phyloP scores from a whole-genome alignment of 495 filamentous ascomycete genomes.

The Immersiella caudata region DNA sequence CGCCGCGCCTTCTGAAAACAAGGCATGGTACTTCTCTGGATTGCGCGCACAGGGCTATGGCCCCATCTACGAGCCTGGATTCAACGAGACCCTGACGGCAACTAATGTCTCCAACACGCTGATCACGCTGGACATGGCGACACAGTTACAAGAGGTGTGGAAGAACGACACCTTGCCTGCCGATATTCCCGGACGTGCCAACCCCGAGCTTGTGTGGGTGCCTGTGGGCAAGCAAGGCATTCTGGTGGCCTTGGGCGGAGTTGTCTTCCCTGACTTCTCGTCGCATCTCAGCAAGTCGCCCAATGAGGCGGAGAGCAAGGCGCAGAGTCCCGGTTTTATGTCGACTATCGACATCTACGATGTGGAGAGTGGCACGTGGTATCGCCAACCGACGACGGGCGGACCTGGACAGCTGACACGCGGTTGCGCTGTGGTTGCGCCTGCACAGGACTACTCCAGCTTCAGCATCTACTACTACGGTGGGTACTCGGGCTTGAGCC shows the following conservation, averaged over 20 bases:
- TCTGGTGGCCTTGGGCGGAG: slow-evolving; percentile 70
- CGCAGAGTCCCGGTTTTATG: slow-evolving; percentile 63
- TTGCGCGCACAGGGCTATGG: slow-evolving; percentile 53
- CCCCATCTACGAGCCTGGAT: slow-evolving; percentile 41
- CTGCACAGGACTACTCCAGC: slow-evolving; percentile 62
- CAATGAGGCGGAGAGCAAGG: slow-evolving; percentile 47
- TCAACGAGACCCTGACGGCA: slow-evolving; percentile 40
- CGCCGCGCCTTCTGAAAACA: slow-evolving; percentile 70
- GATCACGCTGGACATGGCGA: slow-evolving; percentile 63
- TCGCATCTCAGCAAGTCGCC: slow-evolving; percentile 29
- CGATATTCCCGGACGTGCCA: slow-evolving; percentile 57
- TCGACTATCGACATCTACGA: slow-evolving; percentile 70
- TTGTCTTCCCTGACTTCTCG: slow-evolving; percentile 53
- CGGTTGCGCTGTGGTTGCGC: slow-evolving; percentile 68
- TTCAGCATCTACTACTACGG: slow-evolving; percentile 79
- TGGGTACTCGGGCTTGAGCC: slow-evolving; percentile 59
- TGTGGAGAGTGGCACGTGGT: slow-evolving; percentile 59
- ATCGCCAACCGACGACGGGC: slow-evolving; percentile 62
- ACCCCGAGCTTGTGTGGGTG: slow-evolving; percentile 70
- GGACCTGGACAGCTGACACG: slow-evolving; percentile 61
- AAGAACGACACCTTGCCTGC: slow-evolving; percentile 57
- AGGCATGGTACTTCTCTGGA: slow-evolving; percentile 73
- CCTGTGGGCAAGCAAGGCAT: slow-evolving; percentile 65
- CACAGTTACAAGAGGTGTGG: slow-evolving; percentile 55
- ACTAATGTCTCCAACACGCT: slow-evolving; percentile 51